Evolutionary conservation across 768 basidiomycete genomes (phyloP), one percentile per base, ranked within the genome.

Genomic region (Ephemerocybe angulata): DNA sequence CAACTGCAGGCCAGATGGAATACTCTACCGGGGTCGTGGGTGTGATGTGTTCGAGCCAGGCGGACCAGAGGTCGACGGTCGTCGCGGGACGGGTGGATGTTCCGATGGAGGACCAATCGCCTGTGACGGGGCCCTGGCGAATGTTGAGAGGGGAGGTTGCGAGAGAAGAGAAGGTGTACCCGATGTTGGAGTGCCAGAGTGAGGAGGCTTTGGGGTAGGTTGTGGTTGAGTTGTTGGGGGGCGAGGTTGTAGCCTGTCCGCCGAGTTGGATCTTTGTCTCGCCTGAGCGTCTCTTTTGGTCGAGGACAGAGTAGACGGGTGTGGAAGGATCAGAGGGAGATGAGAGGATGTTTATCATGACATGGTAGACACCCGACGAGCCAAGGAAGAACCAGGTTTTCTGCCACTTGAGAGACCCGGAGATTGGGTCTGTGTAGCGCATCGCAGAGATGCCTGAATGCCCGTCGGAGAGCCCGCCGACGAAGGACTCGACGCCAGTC

Each of bases 321-420:
- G 78, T 75, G n/a, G n/a, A n/a, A n/a, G n/a, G n/a, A 48, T 63
- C 66, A 30, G 72, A 72, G 4, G 68, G 70, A 0, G 81, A 80
- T 21, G 73, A 62, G 41, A 87, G 66, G 57, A 71, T 72, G 48
- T 82, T 74, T 24, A 88, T 62, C 77, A 83, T 82, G 58, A 88
- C 81, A 58, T 82, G 76, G 60, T 86, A 84, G 10, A 83, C 70
- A 56, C 85, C 83, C 60, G 82, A n/a, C n/a, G n/a, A 68, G 13
- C 79, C 76, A 30, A 88, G 71, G 78, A 87, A 88, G 71, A 89
- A 88, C 83, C 84, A 87, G 0, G 80, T 76, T 67, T 88, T 89
- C 61, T 86, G 84, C 76, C 79, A 90, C 40, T 70, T 64, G 29
- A 89, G 65, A 10, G 73, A 61, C 15, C 70, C 60, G 4, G 84